Base-by-base conservation (phyloP, 306 rosid species). In the Cyclanthera cordifolia region DNA sequence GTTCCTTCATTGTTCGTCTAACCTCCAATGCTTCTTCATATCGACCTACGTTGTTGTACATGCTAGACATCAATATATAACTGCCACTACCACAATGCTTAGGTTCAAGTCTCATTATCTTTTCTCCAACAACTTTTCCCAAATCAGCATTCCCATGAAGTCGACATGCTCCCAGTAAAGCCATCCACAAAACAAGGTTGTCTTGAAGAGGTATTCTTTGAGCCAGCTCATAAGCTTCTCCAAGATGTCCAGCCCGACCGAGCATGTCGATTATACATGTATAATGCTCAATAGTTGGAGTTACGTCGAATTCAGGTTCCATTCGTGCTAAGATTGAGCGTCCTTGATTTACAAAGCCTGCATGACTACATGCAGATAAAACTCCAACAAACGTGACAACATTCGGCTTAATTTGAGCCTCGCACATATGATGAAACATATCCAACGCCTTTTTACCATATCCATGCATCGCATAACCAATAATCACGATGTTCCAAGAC, bases 401-500 rank as follows among this genome's bases (percentile, higher is more conserved):
- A 72, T 85, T 86, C 6, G 88, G 93, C 65, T 37, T 59, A 24
- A 80, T 69, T 32, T 78, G 86, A 21, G 84, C 80, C 53, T 75
- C 60, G 56, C 88, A 63, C 98, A 92, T 81, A 6, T 20, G 71
- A 74, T 75, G 72, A 76, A 89, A 84, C 66, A 69, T 28, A 75
- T 80, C 74, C 54, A 92, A 73, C 23, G 96, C 88, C 77, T 84
- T 83, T 13, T 72, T 54, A 41, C 83, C 88, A 72, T 82, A 67
- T 19, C 98, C 96, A 30, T 87, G 89, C 85, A 82, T 79, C 67
- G 82, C 95, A 72, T 84, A 86, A 64, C 96, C 98, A 72, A 80
- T 82, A 79, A 89, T 81, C 87, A 92, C 76, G 73, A 92, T 87
- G 79, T 92, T 92, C 98, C 96, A 87, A 6, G 98, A 92, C 17